Percentiles rank a stretch among this genome's conserved stretches.
Conservation (phyloP, 163 green algal species). For the Trebouxia gelatinosa region DNA sequence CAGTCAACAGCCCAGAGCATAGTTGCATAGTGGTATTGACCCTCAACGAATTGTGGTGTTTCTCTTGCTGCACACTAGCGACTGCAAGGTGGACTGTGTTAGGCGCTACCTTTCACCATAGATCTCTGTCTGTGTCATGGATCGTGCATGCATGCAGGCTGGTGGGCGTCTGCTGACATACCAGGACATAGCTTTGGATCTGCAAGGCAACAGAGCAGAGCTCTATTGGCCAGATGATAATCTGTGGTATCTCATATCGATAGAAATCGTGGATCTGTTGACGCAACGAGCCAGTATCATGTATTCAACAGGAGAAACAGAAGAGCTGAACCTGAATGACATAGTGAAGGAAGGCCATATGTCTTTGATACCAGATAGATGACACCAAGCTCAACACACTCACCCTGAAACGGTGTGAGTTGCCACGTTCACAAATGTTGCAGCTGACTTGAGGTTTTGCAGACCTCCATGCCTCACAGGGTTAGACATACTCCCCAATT, state of each 20-base stretch:
- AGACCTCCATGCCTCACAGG: too few species aligned
- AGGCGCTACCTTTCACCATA: too few species aligned
- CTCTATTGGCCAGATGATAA: slow-evolving; percentile 90
- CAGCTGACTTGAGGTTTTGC: too few species aligned
- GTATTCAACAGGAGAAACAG: slow-evolving; percentile 77
- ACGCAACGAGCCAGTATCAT: slow-evolving; percentile 56
- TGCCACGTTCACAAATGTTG: too few species aligned
- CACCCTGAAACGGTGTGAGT: too few species aligned
- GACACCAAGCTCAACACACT: not conserved
- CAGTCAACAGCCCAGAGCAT: too few species aligned
- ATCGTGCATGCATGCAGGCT: slow-evolving; percentile 22
- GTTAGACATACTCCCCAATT: too few species aligned
- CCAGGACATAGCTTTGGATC: slow-evolving; percentile 56
- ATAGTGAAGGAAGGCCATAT: slow-evolving; percentile 81
- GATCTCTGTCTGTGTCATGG: too few species aligned
- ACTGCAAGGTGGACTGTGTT: too few species aligned
- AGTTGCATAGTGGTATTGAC: too few species aligned
- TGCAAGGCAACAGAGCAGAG: slow-evolving; percentile 70
- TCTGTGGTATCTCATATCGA: slow-evolving; percentile 86
- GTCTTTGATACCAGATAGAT: slow-evolving; percentile 39
- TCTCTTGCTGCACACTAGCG: too few species aligned
- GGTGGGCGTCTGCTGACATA: slow-evolving; percentile 43
- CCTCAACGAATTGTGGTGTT: too few species aligned
- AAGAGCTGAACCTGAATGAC: slow-evolving; percentile 78
- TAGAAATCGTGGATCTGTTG: slow-evolving; percentile 46